Evolutionary conservation across 2,329 filamentous ascomycete species (phyloP), one percentile per base, ranked within the genome.

Genomic region (Fragosphaeria purpurea): DNA sequence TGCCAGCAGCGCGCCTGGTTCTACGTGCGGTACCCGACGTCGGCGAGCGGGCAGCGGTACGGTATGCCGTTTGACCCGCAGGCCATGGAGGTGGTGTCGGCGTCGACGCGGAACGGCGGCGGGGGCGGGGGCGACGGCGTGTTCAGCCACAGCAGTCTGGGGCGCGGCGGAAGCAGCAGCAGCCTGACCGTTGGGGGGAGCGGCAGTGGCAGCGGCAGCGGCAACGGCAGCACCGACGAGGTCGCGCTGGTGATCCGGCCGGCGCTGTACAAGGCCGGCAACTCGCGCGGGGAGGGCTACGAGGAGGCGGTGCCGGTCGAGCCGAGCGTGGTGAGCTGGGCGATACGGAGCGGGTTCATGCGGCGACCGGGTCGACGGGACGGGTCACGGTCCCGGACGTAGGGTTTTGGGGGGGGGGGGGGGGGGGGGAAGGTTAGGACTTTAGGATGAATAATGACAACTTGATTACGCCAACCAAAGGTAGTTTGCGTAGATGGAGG

Each of bases 1-100:
- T 53, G 50, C 48, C 53, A 53, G 40, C 53, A 55, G 41, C 45
- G 50, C 11, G 44, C 53, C 7, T 51, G 48, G 48, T 55, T 44
- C 32, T 53, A 53, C 32, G 45, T 55, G 11, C 50, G 44, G 12
- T 53, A 48, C 32, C 53, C 53, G 32, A 44, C 31, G 1, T 38
- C 50, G 11, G 12, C 43, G 4, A 48, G 42, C 30, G 48, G 48
- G 6, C 40, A 44, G 30, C 50, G 41, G 2, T 49, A 48, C 37
- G 53, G 53, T 22, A 55, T 55, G 53, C 34, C 50, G 1, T 47
- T 55, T 41, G 48, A 50, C n/a, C 4, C 31, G 4, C 11, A 10
- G 33, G 48, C 46, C 32, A 53, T 53, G 52, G 48, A 53, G 39
- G 13, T 11, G 3, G 37, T 42, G 7, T 35, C 42, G 7, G 39